Conservation (phyloP, 306 rosid genomes). For the Ormosia emarginata region DNA sequence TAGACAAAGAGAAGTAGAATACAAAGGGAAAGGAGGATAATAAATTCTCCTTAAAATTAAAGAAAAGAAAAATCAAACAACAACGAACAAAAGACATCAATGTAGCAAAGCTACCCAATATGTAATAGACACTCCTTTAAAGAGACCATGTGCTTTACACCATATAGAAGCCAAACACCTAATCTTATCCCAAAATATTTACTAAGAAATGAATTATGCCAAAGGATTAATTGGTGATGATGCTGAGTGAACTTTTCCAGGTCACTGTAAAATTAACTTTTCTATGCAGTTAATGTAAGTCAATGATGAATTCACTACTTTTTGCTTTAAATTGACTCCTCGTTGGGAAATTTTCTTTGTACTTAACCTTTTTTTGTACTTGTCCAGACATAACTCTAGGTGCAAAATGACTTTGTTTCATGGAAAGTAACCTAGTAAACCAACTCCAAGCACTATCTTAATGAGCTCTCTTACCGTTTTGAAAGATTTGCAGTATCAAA, state of each 20-base stretch:
- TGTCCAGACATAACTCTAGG: not conserved
- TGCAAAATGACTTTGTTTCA: not conserved
- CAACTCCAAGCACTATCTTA: not conserved
- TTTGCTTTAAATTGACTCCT: not conserved
- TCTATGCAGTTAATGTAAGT: not conserved
- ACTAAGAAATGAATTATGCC: not conserved
- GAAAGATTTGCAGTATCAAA: not conserved
- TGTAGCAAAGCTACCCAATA: not conserved
- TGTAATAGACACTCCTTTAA: no score
- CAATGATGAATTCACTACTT: not conserved
- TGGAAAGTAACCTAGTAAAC: not conserved
- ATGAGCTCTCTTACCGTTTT: not conserved
- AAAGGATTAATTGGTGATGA: not conserved
- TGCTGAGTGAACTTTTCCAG: not conserved
- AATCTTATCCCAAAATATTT: no score
- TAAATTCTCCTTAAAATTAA: no score
- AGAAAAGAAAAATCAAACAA: not conserved
- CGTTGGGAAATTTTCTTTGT: not conserved
- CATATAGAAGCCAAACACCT: no score
- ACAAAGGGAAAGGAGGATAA: no score
- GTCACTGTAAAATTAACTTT: not conserved
- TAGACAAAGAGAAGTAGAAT: no score
- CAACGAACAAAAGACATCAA: not conserved
- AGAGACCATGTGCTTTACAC: no score
- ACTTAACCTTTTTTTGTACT: not conserved